phyloP scores from a whole-genome alignment of 306 rosid genomes.

The Cicer yamashitae region DNA sequence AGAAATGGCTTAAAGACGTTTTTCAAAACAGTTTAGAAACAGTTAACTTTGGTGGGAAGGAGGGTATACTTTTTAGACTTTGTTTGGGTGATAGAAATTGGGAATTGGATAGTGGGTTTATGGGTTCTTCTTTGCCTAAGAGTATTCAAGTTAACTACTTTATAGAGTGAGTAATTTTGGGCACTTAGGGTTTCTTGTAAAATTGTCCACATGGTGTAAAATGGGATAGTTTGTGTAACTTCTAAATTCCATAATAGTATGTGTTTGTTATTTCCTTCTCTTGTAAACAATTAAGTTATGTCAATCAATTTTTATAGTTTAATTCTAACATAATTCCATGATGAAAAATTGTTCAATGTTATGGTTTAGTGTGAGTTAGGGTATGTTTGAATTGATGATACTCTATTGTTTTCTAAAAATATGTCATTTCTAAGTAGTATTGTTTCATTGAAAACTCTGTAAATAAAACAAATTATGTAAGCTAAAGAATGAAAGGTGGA shows the following conservation, averaged over 20 bases:
- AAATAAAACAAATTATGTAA: no score
- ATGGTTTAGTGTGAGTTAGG: no score
- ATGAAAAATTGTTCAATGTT: no score
- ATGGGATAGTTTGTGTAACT: constrained; percentile 61
- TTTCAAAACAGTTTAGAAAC: constrained; percentile 69
- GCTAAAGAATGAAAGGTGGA: no score
- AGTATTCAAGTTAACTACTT: constrained; percentile 67
- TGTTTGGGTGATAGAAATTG: constrained; percentile 71
- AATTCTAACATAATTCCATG: background rate
- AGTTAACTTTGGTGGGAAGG: constrained; percentile 64
- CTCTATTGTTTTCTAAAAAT: no score
- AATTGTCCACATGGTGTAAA: constrained; percentile 51
- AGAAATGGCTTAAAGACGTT: constrained; percentile 88
- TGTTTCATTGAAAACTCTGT: no score
- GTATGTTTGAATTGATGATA: no score
- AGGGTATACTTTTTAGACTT: constrained; percentile 74
- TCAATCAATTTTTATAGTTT: constrained; percentile 1
- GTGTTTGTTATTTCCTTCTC: constrained; percentile 49
- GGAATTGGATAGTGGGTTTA: constrained; percentile 65
- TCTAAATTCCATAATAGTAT: constrained; percentile 62
- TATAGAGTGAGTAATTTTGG: constrained; percentile 48
- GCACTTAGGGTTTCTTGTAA: constrained; percentile 47
- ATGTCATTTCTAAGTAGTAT: no score
- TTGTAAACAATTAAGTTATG: background rate
- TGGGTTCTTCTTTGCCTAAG: constrained; percentile 78